Evolutionary conservation across 495 filamentous ascomycete genomes (phyloP).

Genomic region (Daldinia loculata): DNA sequence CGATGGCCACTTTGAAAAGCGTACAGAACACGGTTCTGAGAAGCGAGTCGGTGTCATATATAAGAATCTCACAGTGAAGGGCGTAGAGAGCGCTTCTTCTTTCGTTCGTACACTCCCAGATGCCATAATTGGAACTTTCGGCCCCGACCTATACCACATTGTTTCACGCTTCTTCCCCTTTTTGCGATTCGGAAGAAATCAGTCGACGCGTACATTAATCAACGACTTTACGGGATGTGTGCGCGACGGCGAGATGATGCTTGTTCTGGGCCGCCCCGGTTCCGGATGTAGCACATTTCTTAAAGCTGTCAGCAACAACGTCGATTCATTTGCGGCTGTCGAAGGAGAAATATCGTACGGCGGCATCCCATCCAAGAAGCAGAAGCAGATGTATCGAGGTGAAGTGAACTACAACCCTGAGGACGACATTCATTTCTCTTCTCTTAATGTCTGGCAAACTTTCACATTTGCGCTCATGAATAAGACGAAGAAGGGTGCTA

Average conservation of each 20-base stretch:
- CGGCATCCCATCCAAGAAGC: constrained; percentile 74
- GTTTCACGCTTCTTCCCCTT: constrained; percentile 70
- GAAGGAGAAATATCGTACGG: constrained; percentile 79
- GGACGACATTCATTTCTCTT: constrained; percentile 82
- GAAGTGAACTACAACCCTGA: constrained; percentile 87
- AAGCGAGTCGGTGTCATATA: constrained; percentile 90
- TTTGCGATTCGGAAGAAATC: constrained; percentile 56
- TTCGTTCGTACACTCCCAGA: constrained; percentile 80
- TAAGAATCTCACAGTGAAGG: constrained; percentile 80
- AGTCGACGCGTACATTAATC: constrained; percentile 67
- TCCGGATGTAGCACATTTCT: constrained; percentile 84
- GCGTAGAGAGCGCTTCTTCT: constrained; percentile 69
- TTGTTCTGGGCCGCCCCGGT: constrained; percentile 83
- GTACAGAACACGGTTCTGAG: constrained; percentile 71
- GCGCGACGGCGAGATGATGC: constrained; percentile 80
- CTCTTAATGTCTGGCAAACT: constrained; percentile 80
- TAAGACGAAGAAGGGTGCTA: constrained; percentile 80
- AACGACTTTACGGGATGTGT: constrained; percentile 82
- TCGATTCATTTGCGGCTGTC: constrained; percentile 70
- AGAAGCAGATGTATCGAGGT: constrained; percentile 73
- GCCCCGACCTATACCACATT: constrained; percentile 80
- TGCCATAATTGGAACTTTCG: constrained; percentile 83
- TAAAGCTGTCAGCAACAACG: constrained; percentile 77
- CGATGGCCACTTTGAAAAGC: constrained; percentile 83
- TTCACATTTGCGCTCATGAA: constrained; percentile 83